Percentiles rank a stretch among this genome's conserved stretches.
Evolutionary conservation across 768 basidiomycete genomes (phyloP).

Genomic region (Naganishia kalamii): DNA sequence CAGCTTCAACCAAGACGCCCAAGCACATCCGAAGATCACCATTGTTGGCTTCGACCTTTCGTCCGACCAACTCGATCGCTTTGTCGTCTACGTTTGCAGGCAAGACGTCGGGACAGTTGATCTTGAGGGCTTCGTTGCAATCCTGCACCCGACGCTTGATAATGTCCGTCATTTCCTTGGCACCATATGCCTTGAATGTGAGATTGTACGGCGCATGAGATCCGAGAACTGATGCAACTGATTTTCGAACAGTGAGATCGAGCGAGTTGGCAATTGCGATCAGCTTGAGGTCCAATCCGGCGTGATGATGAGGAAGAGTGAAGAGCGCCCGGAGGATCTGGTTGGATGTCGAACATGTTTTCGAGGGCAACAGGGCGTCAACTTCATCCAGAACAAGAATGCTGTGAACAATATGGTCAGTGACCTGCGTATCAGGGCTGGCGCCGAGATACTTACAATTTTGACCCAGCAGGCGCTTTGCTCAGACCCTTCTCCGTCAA

Average conservation of each 20-base stretch:
- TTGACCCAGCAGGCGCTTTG: not conserved
- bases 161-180: slow-evolving; percentile 42
- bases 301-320: slow-evolving; percentile 32
- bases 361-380: slow-evolving; percentile 43
- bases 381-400: slow-evolving; percentile 47
- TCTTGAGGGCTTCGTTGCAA: not conserved
- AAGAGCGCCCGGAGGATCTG: slow-evolving; percentile 44
- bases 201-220: slow-evolving; percentile 36
- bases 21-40: slow-evolving; percentile 47
- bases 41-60: slow-evolving; percentile 47
- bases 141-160: slow-evolving; percentile 36
- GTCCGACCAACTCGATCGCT: slow-evolving; percentile 43
- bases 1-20: slow-evolving; percentile 37
- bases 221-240: slow-evolving; percentile 36
- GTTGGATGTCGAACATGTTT: slow-evolving; percentile 28
- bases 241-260: slow-evolving; percentile 45
- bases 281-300: slow-evolving; percentile 34
- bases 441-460: slow-evolving; percentile 22
- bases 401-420: slow-evolving; percentile 25
- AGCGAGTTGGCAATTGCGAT: slow-evolving; percentile 48
- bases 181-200: slow-evolving; percentile 44
- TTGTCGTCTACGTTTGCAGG: slow-evolving; percentile 40
- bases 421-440: not conserved
- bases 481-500: slow-evolving; percentile 24
- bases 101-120: slow-evolving; percentile 1